Conservation (phyloP, 257 asterid species). For the Scutellaria galericulata region DNA sequence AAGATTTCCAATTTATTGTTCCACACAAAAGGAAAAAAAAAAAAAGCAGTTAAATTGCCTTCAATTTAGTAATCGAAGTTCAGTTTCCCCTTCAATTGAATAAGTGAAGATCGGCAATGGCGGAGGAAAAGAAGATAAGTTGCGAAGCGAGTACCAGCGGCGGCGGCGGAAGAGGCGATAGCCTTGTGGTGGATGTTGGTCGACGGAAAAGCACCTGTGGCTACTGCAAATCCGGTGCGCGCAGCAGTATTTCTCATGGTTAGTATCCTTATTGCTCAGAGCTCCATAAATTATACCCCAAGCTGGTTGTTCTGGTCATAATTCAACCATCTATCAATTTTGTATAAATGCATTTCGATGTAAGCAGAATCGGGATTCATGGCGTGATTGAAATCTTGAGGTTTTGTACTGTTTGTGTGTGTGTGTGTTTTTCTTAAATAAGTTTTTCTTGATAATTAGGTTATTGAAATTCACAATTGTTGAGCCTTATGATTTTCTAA, state of each 20-base stretch:
- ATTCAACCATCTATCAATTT: conserved; percentile 9
- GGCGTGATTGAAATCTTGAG: conserved; percentile 16
- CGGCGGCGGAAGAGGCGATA: conserved; percentile 58
- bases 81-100: conserved; percentile 12
- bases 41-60: not conserved
- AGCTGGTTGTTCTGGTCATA: conserved; percentile 10
- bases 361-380: conserved; percentile 9
- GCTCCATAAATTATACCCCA: not conserved
- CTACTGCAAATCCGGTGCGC: conserved; percentile 78
- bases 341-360: conserved; percentile 23
- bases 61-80: conserved; percentile 15
- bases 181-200: conserved; percentile 75
- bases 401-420: not conserved
- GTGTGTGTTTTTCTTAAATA: not conserved
- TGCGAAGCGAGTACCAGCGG: conserved; percentile 89
- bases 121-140: conserved; percentile 72
- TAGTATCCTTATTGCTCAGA: conserved; percentile 34
- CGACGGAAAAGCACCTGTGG: conserved; percentile 84
- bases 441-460: not conserved
- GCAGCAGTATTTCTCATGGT: conserved; percentile 82
- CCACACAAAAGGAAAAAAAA: not conserved
- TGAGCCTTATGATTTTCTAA: conserved; percentile 22
- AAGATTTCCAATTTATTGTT: conserved; percentile 2
- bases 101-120: conserved; percentile 53
- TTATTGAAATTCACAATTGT: conserved; percentile 11